phyloP scores from a whole-genome alignment of 2,329 filamentous ascomycete genomes.

The Colletotrichum godetiae region DNA sequence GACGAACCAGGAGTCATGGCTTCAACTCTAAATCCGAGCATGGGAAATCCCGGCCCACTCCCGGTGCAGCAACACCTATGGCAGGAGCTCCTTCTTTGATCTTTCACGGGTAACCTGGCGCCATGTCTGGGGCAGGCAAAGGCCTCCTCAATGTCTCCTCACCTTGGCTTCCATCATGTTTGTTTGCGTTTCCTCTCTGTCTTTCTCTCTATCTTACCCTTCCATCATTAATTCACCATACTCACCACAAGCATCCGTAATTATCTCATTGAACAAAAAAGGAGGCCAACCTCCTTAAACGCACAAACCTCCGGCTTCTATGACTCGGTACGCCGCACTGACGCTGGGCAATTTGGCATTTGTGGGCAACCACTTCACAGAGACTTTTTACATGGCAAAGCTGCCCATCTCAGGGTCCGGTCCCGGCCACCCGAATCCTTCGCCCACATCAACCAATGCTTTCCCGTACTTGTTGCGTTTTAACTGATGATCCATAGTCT shows the following conservation, averaged over 20 bases:
- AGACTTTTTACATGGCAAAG: not conserved
- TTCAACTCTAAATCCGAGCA: conserved; percentile 24
- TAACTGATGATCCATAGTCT: not conserved
- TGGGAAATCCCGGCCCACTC: conserved; percentile 6
- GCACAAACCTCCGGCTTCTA: not conserved
- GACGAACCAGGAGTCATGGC: conserved; percentile 17
- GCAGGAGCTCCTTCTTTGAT: not conserved
- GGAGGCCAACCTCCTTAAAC: not conserved
- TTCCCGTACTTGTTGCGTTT: not conserved
- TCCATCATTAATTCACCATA: not conserved
- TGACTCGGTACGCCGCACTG: not conserved
- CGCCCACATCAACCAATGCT: not conserved
- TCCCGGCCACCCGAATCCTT: not conserved
- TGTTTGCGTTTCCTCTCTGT: not conserved
- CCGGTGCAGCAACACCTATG: not conserved
- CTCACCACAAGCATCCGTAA: not conserved
- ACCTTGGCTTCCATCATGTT: not conserved
- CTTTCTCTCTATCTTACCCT: no score
- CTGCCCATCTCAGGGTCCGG: not conserved
- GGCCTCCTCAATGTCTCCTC: not conserved
- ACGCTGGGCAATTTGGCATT: not conserved
- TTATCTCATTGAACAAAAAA: not conserved
- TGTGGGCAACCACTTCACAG: not conserved
- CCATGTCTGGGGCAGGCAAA: not conserved
- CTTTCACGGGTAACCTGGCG: not conserved